Percentiles rank a stretch among this genome's conserved stretches.
Evolutionary conservation across 345 rosid genomes (phyloP).

Genomic region (Citrus hindsii): DNA sequence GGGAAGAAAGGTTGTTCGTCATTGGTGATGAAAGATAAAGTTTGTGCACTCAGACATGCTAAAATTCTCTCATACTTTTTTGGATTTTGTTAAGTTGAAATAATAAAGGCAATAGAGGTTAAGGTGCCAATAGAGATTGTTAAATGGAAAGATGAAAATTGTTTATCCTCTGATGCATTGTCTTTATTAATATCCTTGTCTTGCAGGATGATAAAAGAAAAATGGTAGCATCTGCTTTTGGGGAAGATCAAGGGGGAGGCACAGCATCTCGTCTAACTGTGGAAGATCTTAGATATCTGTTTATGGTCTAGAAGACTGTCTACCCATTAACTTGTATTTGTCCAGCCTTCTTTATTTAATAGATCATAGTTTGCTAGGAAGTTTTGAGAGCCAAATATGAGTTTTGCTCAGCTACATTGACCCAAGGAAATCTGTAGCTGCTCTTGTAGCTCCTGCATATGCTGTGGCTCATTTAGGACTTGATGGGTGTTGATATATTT

Average conservation of each 20-base stretch:
- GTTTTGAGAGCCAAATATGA: constrained; percentile 7
- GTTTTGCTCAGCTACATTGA: constrained; percentile 24
- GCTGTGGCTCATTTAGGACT: constrained; percentile 19
- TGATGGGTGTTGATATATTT: constrained; percentile 12
- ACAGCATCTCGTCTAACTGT: constrained; percentile 75
- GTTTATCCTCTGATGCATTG: constrained; percentile 12
- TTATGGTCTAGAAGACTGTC: constrained; percentile 29
- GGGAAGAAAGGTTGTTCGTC: not conserved
- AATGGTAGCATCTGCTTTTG: constrained; percentile 98
- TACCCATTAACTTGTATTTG: not conserved
- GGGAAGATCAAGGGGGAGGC: constrained; percentile 80
- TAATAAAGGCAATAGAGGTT: not conserved
- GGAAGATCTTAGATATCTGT: constrained; percentile 74
- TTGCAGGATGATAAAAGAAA: constrained; percentile 87
- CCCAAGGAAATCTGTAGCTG: constrained; percentile 17
- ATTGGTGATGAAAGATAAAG: not conserved
- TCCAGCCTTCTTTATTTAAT: not conserved
- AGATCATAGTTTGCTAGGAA: constrained; percentile 7
- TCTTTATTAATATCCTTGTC: constrained; percentile 1
- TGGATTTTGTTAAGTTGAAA: not conserved
- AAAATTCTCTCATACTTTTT: not conserved
- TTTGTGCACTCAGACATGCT: not conserved
- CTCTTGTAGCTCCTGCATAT: constrained; percentile 14
- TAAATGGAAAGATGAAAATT: not conserved
- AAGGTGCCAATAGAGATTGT: not conserved